phyloP scores from a whole-genome alignment of 441 rosid genomes.

The Populus tomentosa region DNA sequence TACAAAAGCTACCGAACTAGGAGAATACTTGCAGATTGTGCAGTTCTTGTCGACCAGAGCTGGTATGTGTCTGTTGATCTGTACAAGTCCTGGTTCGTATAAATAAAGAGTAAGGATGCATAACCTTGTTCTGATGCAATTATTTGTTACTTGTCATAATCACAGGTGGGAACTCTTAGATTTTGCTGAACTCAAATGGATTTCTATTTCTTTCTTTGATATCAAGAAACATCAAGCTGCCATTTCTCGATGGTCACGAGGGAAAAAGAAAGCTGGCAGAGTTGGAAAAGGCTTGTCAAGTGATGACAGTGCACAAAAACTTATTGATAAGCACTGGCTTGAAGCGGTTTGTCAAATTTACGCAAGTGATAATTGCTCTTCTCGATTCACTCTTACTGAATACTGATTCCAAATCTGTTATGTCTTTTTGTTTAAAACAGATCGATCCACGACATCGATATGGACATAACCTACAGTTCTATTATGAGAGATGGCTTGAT shows the following conservation, averaged over 20 bases:
- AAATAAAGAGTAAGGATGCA: not conserved
- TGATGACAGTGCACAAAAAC: constrained; percentile 82
- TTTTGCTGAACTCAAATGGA: constrained; percentile 87
- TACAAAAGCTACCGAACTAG: constrained; percentile 89
- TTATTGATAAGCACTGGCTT: constrained; percentile 95
- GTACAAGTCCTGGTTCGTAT: not conserved
- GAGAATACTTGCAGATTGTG: constrained; percentile 94
- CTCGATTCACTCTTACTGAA: not conserved
- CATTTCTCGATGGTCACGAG: constrained; percentile 94
- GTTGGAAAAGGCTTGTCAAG: constrained; percentile 94
- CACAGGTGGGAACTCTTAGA: constrained; percentile 95
- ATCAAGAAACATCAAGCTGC: constrained; percentile 89
- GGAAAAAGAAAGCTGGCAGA: constrained; percentile 90
- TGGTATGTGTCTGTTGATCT: constrained; percentile 43
- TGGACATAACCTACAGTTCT: constrained; percentile 92
- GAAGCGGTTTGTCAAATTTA: constrained; percentile 61
- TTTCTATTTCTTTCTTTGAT: constrained; percentile 90
- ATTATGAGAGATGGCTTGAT: constrained; percentile 82
- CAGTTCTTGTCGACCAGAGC: constrained; percentile 87
- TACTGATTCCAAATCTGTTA: not conserved
- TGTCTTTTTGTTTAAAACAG: constrained; percentile 32
- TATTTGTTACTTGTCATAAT: not conserved
- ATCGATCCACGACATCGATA: constrained; percentile 94
- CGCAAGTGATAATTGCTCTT: not conserved
- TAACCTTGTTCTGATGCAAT: constrained; percentile 8